phyloP scores from a whole-genome alignment of 192 early-diverging fungal species.

The Rhizophagus prolifer region DNA sequence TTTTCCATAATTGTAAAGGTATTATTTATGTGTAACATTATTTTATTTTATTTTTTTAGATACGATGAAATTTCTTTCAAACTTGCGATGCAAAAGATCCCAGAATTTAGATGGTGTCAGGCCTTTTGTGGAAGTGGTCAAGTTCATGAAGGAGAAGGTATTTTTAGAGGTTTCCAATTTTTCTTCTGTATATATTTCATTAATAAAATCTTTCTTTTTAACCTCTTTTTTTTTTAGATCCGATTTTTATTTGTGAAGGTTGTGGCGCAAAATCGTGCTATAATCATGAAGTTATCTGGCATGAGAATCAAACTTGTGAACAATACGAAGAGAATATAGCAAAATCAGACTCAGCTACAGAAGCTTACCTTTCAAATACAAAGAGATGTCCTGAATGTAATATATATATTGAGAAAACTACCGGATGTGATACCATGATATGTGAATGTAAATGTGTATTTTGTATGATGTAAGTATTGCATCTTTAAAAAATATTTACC shows the following conservation, averaged over 20 bases:
- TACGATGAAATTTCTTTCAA: not conserved
- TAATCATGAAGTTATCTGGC: slow-evolving; percentile 11
- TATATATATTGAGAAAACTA: not conserved
- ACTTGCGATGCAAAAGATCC: not conserved
- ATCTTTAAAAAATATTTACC: too few species aligned
- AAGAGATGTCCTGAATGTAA: not conserved
- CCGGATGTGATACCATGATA: slow-evolving; percentile 14
- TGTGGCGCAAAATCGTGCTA: slow-evolving; percentile 18
- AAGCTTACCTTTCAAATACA: not conserved
- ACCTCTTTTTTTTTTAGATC: not conserved
- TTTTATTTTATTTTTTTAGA: not conserved
- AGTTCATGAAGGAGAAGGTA: slow-evolving; percentile 5
- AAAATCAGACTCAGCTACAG: not conserved
- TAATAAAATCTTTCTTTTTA: not conserved
- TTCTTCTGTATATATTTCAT: not conserved
- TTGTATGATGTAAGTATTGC: slow-evolving; percentile 22
- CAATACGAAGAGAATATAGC: slow-evolving; percentile 2
- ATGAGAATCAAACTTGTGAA: slow-evolving; percentile 2
- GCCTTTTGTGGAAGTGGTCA: not conserved
- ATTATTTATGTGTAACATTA: too few species aligned
- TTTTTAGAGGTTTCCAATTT: too few species aligned
- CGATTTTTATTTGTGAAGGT: slow-evolving; percentile 15
- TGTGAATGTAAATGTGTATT: slow-evolving; percentile 3
- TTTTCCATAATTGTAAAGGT: too few species aligned
- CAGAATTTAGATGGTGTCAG: slow-evolving; percentile 7